Conservation (phyloP, 1,284 basidiomycete species). For the Irpex rosettiformis region DNA sequence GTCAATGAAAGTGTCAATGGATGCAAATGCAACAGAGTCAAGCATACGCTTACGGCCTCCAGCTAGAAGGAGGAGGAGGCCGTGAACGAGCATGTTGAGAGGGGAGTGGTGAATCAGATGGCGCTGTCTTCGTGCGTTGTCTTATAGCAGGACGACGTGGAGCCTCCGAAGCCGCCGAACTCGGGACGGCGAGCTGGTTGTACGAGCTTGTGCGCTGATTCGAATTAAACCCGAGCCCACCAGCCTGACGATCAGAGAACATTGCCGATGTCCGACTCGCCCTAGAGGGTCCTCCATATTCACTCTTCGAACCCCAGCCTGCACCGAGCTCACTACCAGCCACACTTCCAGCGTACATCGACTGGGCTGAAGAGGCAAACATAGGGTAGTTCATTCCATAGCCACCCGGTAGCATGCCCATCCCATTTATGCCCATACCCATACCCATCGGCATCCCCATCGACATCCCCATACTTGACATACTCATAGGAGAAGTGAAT, state of each 20-base stretch:
- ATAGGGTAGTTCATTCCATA: slow-evolving; percentile 28
- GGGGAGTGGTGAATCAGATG: slow-evolving; percentile 33
- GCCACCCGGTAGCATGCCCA: slow-evolving; percentile 19
- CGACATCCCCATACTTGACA: slow-evolving; percentile 32
- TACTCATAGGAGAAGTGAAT: slow-evolving; percentile 19
- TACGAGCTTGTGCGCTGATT: slow-evolving; percentile 22
- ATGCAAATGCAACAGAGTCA: not conserved
- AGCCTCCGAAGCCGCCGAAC: slow-evolving; percentile 12
- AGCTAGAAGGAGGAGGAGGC: slow-evolving; percentile 57
- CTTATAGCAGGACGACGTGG: slow-evolving; percentile 20
- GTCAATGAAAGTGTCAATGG: not conserved
- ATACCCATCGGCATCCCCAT: slow-evolving; percentile 14
- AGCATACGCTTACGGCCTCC: slow-evolving; percentile 33
- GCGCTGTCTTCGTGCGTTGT: slow-evolving; percentile 53
- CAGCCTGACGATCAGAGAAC: slow-evolving; percentile 19
- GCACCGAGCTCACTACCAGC: slow-evolving; percentile 54
- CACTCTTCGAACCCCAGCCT: slow-evolving; percentile 62
- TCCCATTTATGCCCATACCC: slow-evolving; percentile 10
- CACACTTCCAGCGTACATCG: slow-evolving; percentile 52
- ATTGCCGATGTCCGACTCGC: slow-evolving; percentile 27
- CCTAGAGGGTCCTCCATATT: slow-evolving; percentile 50
- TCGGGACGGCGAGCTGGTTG: slow-evolving; percentile 15
- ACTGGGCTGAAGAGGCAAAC: slow-evolving; percentile 48
- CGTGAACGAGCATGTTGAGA: slow-evolving; percentile 20
- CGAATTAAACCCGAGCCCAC: slow-evolving; percentile 19